These are phyloP conservation scores for Talaromyces adpressus DNA, from an alignment of 495 filamentous ascomycete species.

Conservation along the genomic window DNA sequence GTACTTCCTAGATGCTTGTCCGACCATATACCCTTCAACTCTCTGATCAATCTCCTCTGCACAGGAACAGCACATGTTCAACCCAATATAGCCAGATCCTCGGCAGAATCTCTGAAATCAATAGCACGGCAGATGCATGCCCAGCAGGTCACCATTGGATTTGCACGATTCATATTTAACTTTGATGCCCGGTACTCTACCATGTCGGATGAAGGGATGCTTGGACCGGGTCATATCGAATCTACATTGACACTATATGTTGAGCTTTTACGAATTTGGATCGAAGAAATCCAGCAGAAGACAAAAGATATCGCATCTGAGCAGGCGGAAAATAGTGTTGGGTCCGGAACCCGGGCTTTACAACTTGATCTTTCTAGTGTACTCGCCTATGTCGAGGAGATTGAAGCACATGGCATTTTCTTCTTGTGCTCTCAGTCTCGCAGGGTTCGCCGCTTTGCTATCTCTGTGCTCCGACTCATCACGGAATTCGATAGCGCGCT, in stretches of 20 bases:
- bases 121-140: slow-evolving; percentile 91
- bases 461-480: slow-evolving; percentile 85
- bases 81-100: slow-evolving; percentile 84
- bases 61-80: slow-evolving; percentile 96
- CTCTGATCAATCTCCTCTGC: slow-evolving; percentile 89
- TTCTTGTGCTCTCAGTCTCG: slow-evolving; percentile 95
- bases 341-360: slow-evolving; percentile 50
- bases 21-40: slow-evolving; percentile 84
- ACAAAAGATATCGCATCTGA: slow-evolving; percentile 65
- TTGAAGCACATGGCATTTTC: slow-evolving; percentile 96
- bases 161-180: slow-evolving; percentile 94
- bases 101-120: slow-evolving; percentile 85
- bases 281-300: slow-evolving; percentile 88
- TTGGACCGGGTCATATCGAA: slow-evolving; percentile 91
- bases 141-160: slow-evolving; percentile 93
- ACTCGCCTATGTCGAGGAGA: slow-evolving; percentile 88
- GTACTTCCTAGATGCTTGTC: slow-evolving; percentile 89
- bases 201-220: slow-evolving; percentile 96
- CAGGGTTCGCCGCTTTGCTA: slow-evolving; percentile 79
- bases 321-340: slow-evolving; percentile 45
- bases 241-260: slow-evolving; percentile 89
- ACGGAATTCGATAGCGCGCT: slow-evolving; percentile 91
- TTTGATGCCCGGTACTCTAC: slow-evolving; percentile 96
- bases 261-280: slow-evolving; percentile 91
- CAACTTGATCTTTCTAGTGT: slow-evolving; percentile 83